These are phyloP conservation scores for Boletellus sp. DNA, from an alignment of 1,284 basidiomycete species.

Conservation along the genomic window DNA sequence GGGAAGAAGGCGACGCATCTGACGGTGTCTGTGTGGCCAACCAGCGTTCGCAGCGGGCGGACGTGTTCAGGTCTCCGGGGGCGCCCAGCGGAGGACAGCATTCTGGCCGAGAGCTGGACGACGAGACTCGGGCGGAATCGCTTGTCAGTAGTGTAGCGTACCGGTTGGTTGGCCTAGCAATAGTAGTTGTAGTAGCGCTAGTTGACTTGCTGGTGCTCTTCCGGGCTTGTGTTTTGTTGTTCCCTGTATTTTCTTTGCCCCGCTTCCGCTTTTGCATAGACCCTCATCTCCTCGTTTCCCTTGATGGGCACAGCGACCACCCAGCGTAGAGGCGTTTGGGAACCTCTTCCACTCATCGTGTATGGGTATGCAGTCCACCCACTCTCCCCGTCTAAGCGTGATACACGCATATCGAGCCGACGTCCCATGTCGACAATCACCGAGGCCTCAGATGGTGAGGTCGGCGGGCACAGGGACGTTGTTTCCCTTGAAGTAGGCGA, in stretches of 20 bases:
- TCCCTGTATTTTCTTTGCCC: background rate
- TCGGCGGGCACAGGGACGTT: conserved; percentile 66
- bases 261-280: background rate
- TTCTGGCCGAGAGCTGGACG: background rate
- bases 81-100: conserved; percentile 26
- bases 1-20: conserved; percentile 31
- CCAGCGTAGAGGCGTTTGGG: conserved; percentile 57
- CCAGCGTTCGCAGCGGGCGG: conserved; percentile 25
- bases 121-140: too few relatives aligned
- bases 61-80: conserved; percentile 27
- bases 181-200: too few relatives aligned
- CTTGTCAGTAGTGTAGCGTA: too few relatives aligned
- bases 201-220: too few relatives aligned
- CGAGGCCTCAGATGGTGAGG: conserved; percentile 64
- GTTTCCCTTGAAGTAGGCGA: conserved; percentile 87
- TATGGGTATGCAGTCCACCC: conserved; percentile 84
- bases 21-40: conserved; percentile 28
- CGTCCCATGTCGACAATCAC: conserved; percentile 65
- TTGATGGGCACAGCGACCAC: conserved; percentile 25
- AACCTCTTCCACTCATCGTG: conserved; percentile 74
- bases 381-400: conserved; percentile 67
- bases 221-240: too few relatives aligned
- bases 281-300: background rate
- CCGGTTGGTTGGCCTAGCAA: too few relatives aligned
- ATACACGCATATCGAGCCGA: conserved; percentile 62